phyloP scores from a whole-genome alignment of 108 stramenopile species.

The Licmophora abbreviata region DNA sequence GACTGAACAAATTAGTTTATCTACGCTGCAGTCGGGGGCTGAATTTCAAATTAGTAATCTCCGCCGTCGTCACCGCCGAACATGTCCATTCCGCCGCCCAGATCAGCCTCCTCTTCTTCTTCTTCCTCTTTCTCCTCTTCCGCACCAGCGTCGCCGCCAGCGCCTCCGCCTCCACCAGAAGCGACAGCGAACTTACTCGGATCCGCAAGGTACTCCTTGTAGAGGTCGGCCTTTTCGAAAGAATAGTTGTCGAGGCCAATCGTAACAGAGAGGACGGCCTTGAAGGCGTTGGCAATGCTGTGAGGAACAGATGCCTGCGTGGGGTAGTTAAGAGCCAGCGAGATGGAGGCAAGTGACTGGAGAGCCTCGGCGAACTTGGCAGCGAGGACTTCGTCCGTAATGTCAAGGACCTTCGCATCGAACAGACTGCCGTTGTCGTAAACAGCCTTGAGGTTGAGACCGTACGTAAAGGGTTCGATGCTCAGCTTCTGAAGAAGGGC shows the following conservation, averaged over 20 bases:
- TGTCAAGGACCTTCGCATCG: constrained; percentile 93
- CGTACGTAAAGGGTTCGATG: constrained; percentile 98
- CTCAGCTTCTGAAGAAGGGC: constrained; percentile 93
- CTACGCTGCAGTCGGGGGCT: no score
- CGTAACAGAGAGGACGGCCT: constrained; percentile 86
- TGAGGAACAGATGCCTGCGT: constrained; percentile 95
- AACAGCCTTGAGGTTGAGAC: constrained; percentile 80
- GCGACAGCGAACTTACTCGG: constrained; percentile 71
- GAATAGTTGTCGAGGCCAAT: constrained; percentile 85
- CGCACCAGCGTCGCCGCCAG: constrained; percentile 33
- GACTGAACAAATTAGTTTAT: no score
- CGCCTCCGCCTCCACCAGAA: constrained; percentile 64
- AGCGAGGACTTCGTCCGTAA: constrained; percentile 89
- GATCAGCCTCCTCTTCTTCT: constrained; percentile 48
- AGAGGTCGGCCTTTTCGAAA: constrained; percentile 84
- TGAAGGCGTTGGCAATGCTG: constrained; percentile 97
- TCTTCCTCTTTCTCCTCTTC: constrained; percentile 39
- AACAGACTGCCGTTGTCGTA: constrained; percentile 97
- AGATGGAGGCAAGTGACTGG: constrained; percentile 73
- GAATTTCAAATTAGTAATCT: constrained; percentile 5
- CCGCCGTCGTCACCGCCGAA: constrained; percentile 58
- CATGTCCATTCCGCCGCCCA: constrained; percentile 41
- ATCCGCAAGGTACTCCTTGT: constrained; percentile 81
- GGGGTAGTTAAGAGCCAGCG: constrained; percentile 85
- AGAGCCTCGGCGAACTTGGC: constrained; percentile 87